Base-by-base conservation (phyloP, 345 rosid genomes). In the Dimocarpus longan region DNA sequence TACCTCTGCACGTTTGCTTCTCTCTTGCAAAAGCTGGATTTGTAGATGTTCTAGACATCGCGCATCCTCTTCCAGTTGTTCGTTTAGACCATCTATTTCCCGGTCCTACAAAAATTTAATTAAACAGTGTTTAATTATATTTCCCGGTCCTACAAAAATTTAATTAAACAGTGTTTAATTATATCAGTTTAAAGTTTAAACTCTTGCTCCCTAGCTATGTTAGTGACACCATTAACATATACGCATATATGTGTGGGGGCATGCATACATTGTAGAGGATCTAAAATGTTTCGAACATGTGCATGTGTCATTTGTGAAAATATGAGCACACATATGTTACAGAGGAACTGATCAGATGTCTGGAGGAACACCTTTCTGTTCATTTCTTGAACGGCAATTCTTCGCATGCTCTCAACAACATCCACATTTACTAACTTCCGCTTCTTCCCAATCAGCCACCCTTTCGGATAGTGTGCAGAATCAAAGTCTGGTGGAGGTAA, bases 401-500 rank as follows among this genome's bases (percentile, higher is more conserved):
- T 92, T 50, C 98, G 85, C 98, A 95, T 95, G 82, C 97, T 92
- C 87, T 95, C 98, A 21, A 95, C 98, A 0, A 95, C 98, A 77
- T 95, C 98, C 44, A 95, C 94, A 80, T 93, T 93, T 26, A 93
- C 98, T 40, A 95, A 87, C 85, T 95, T 95, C 70, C 98, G 88
- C 92, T 89, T 95, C 88, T 95, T 95, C 66, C 98, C 98, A 0
- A 95, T 86, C 78, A 95, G 83, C 98, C 98, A 95, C 6, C 98
- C 98, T 75, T 91, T 93, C 0, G 98, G 97, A 82, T 95, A 95
- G 87, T 75, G 83, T 0, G 98, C 86, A 54, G 91, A 66, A 75
- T 95, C 98, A 6, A 95, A 93, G 86, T 95, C 98, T 0, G 98
- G 98, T 2, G 98, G 98, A 18, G 98, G 98, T 63, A 95, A 87